phyloP scores from a whole-genome alignment of 139 green algal genomes.

The Chlamydomonas urium region DNA sequence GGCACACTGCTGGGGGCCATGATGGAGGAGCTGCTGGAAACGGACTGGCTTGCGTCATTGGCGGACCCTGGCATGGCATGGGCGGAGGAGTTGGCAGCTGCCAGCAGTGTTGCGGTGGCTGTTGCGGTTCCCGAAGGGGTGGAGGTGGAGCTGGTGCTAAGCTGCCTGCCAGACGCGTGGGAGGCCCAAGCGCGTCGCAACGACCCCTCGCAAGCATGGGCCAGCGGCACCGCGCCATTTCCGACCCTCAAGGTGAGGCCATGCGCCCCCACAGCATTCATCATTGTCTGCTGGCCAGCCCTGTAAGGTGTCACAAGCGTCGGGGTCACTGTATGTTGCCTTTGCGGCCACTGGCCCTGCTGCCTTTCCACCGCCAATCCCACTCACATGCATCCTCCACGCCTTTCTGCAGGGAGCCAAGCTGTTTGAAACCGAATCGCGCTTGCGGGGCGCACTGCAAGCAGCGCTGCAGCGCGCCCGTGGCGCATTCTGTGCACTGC shows the following conservation, averaged over 20 bases:
- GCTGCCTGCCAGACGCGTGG: background rate
- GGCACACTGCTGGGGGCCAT: background rate
- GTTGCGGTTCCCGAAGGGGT: background rate
- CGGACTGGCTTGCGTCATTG: background rate
- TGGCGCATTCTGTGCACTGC: too few species aligned
- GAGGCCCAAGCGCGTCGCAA: background rate
- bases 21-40: background rate
- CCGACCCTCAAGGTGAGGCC: background rate
- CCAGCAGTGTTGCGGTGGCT: background rate
- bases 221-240: background rate
- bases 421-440: slow-evolving; percentile 12
- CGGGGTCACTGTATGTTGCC: background rate
- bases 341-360: too few species aligned
- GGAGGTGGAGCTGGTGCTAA: background rate
- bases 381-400: too few species aligned
- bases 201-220: background rate
- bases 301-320: background rate
- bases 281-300: background rate
- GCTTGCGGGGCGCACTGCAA: background rate
- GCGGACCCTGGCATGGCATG: background rate
- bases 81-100: background rate
- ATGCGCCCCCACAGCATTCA: background rate
- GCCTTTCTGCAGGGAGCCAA: background rate
- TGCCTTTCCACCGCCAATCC: too few species aligned
- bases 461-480: background rate